A percentile compares a stretch with the other conserved stretches of the same genome.
Evolutionary conservation across 129 eudicot genomes (phyloP).

Genomic region (Dittrichia graveolens): DNA sequence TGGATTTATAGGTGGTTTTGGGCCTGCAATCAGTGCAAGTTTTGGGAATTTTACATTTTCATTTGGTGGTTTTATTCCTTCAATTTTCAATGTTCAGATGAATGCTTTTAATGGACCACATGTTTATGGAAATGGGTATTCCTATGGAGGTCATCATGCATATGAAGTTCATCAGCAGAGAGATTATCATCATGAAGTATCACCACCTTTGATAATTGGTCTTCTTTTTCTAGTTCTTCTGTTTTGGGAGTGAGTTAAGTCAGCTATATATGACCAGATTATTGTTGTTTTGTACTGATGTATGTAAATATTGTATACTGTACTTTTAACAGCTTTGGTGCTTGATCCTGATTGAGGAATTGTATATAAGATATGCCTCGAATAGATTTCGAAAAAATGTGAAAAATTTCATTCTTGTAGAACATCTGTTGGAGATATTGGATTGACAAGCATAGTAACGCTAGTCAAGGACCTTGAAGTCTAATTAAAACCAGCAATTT

Average conservation of each 20-base stretch:
- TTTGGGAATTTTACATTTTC: conserved; percentile 70
- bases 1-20: conserved; percentile 66
- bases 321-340: conserved; percentile 21
- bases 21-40: conserved; percentile 57
- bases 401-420: too few relatives aligned
- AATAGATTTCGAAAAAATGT: too few relatives aligned
- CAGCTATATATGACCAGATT: conserved; percentile 9
- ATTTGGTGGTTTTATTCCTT: conserved; percentile 72
- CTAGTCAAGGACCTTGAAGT: too few relatives aligned
- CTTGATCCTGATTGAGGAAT: conserved; percentile 22
- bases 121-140: too few relatives aligned
- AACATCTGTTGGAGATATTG: too few relatives aligned
- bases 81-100: conserved; percentile 63
- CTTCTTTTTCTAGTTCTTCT: conserved; percentile 51
- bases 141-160: conserved; percentile 48
- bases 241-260: conserved; percentile 49
- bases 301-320: conserved; percentile 24
- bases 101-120: conserved; percentile 40
- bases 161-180: conserved; percentile 3
- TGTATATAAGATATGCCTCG: conserved; percentile 27
- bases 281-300: conserved; percentile 18
- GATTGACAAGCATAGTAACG: too few relatives aligned
- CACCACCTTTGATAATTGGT: conserved; percentile 56
- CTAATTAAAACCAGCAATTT: too few relatives aligned
- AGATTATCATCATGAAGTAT: conserved; percentile 54